Base-by-base conservation (phyloP, 1,284 basidiomycete genomes). In the Heimioporus retisporus region DNA sequence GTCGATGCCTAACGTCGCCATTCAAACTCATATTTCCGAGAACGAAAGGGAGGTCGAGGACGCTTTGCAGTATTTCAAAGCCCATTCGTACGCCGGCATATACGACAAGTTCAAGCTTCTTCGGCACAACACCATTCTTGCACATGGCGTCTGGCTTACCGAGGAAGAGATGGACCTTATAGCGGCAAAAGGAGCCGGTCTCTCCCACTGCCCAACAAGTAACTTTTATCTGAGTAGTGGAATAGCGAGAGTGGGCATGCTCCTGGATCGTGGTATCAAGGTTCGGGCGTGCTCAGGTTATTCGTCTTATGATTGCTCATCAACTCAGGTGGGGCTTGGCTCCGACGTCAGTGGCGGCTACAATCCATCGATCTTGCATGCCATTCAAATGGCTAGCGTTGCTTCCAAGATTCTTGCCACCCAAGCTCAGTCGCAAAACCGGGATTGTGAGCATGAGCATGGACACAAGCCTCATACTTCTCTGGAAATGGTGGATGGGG, bases 1-100 rank as follows among this genome's bases (percentile, higher is more conserved):
- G 53, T 73, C 79, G 3, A 84, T 92, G 72, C 85, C 88, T 18
- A 75, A 82, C 0, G 83, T 99, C 48, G 87, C 88, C 54, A 93
- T 98, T 60, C 97, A 99, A 81, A 99, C 97, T 1, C 97, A 99
- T 79, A 90, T 99, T 46, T 91, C 92, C 31, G 97, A 99, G 82
- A 98, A 96, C 77, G 81, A 77, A 8, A 79, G 85, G 28, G 97
- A 99, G 80, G 87, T 98, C 67, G 83, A 80, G 40, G 88, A 87
- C 71, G 92, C 93, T 5, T 84, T 86, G 66, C 69, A 84, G 61
- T 83, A 94, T 51, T 98, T 96, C 80, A 88, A 90, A 0, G 81
- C 83, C 79, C 82, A 66, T 10, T 86, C 88, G 54, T 97, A 97
- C 73, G 87, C 95, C 3, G 86, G 82, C 14, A 92, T 97, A 21